A percentile compares a stretch with the other conserved stretches of the same genome.
phyloP scores from a whole-genome alignment of 306 rosid genomes.

The Canavalia ensiformis region DNA sequence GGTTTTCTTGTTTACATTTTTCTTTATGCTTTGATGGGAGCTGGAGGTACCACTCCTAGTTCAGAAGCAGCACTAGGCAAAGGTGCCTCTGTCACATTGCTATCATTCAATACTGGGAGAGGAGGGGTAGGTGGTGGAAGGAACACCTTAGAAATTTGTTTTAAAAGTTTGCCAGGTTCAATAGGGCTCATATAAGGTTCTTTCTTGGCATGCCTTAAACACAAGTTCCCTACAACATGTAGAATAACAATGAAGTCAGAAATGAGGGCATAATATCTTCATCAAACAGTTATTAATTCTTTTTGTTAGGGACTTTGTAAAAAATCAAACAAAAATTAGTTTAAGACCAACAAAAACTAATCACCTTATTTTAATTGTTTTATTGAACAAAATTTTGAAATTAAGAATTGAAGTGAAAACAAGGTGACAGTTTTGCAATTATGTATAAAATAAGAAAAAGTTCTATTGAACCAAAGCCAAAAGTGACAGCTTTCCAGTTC shows the following conservation, averaged over 20 bases:
- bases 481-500: background rate
- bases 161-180: slow-evolving; percentile 65
- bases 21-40: slow-evolving; percentile 25
- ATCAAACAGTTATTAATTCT: slow-evolving; percentile 16
- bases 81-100: slow-evolving; percentile 74
- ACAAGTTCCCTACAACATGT: slow-evolving; percentile 73
- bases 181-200: slow-evolving; percentile 72
- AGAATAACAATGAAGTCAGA: slow-evolving; percentile 38
- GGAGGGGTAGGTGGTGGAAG: slow-evolving; percentile 77
- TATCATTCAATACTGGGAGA: slow-evolving; percentile 56
- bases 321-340: no score
- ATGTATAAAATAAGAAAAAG: background rate
- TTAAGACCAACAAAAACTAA: no score
- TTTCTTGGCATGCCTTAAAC: slow-evolving; percentile 45
- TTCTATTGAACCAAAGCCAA: background rate
- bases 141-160: slow-evolving; percentile 22
- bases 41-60: slow-evolving; percentile 36
- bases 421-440: background rate
- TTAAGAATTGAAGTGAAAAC: background rate
- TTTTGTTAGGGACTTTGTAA: background rate
- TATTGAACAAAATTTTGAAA: background rate
- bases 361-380: background rate
- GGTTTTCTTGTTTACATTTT: background rate
- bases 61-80: slow-evolving; percentile 57
- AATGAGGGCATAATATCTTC: background rate